These are phyloP conservation scores for Gonium pectorale DNA, from an alignment of 139 green algal genomes.

Conservation along the genomic window DNA sequence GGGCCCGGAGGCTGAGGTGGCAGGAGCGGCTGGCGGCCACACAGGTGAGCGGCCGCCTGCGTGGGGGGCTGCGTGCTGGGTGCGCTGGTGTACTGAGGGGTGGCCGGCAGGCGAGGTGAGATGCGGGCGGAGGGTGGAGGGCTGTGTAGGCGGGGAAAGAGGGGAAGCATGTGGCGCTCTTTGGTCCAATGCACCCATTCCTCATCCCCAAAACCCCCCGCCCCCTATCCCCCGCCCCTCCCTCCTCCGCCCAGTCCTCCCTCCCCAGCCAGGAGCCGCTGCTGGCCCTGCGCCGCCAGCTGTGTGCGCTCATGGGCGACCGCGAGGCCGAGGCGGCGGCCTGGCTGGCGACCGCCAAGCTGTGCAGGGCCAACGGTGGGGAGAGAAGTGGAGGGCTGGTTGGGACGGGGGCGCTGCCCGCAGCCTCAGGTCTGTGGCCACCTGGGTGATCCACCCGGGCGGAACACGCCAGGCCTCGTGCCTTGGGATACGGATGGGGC, in stretches of 20 bases:
- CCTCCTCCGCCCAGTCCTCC: conserved; percentile 43
- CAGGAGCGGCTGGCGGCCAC: conserved; percentile 74
- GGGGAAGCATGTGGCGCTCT: background rate
- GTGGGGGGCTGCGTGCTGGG: no score
- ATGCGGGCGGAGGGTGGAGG: background rate
- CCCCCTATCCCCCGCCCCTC: no score
- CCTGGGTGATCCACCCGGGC: no score
- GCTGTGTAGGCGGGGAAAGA: background rate
- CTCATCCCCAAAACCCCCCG: no score
- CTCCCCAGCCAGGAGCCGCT: conserved; percentile 84
- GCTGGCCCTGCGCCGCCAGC: conserved; percentile 83
- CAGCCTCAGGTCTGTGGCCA: no score
- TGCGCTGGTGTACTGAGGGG: no score
- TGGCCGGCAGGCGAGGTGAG: no score
- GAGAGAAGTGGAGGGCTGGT: background rate
- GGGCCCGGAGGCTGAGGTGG: conserved; percentile 73
- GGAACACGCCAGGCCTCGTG: no score
- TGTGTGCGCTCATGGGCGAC: conserved; percentile 71
- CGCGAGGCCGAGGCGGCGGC: conserved; percentile 66
- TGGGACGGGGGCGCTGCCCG: no score
- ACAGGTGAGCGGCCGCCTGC: conserved; percentile 66
- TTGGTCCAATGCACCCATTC: no score
- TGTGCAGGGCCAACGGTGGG: conserved; percentile 79
- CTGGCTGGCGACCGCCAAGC: conserved; percentile 88
- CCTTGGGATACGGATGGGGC: no score